A percentile compares a stretch with the other conserved stretches of the same genome.
Evolutionary conservation across 352 stramenopile species (phyloP).

Genomic region (Globisporangium acanthophoron): DNA sequence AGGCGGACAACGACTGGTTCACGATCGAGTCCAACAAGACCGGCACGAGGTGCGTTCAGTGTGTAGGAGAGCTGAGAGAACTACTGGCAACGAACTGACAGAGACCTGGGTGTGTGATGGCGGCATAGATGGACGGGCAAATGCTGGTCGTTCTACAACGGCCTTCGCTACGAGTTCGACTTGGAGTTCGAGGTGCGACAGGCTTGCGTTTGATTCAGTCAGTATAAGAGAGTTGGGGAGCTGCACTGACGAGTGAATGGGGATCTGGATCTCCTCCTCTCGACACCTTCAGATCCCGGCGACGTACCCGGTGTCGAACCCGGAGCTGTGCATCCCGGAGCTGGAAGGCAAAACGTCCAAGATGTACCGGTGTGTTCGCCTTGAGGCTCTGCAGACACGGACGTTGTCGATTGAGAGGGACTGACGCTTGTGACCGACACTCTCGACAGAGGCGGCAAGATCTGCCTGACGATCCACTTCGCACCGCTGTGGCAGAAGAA

Average conservation of each 20-base stretch:
- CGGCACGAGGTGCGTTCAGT: slow-evolving; percentile 41
- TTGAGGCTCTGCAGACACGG: neutral
- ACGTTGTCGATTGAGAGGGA: too few relatives aligned
- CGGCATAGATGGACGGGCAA: slow-evolving; percentile 68
- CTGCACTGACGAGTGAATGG: too few relatives aligned
- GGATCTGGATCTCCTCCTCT: neutral
- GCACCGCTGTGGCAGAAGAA: slow-evolving; percentile 89
- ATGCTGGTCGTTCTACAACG: slow-evolving; percentile 87
- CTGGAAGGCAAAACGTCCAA: slow-evolving; percentile 89
- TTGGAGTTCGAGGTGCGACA: slow-evolving; percentile 65
- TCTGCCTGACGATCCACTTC: slow-evolving; percentile 88
- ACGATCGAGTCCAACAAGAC: slow-evolving; percentile 83
- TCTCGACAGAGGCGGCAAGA: slow-evolving; percentile 62
- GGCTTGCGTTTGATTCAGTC: neutral
- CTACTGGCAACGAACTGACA: too few relatives aligned
- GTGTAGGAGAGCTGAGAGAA: too few relatives aligned
- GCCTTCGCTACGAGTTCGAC: slow-evolving; percentile 83
- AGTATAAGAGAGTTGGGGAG: too few relatives aligned
- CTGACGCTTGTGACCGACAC: too few relatives aligned
- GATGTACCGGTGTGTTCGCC: slow-evolving; percentile 68
- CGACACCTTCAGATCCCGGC: slow-evolving; percentile 42
- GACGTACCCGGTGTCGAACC: slow-evolving; percentile 79
- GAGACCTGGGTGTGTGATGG: too few relatives aligned
- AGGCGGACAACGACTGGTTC: slow-evolving; percentile 88
- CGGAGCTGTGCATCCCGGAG: slow-evolving; percentile 80